Percentiles rank a stretch among this genome's conserved stretches.
Evolutionary conservation across 345 rosid species (phyloP).

Genomic region (Pistacia atlantica): DNA sequence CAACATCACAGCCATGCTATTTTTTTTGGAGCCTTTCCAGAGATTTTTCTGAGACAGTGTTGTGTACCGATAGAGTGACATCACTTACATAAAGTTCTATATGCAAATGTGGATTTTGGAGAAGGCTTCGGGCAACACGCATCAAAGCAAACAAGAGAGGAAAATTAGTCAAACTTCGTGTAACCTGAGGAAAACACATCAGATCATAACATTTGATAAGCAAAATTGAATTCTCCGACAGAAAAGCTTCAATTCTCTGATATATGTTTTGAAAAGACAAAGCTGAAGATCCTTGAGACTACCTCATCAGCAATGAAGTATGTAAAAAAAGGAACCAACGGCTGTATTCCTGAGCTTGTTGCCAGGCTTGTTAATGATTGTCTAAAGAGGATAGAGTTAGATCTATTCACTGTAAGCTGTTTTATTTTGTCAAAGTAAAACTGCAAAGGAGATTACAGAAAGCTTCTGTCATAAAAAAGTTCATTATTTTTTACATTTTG

Average conservation of each 20-base stretch:
- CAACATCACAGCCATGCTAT: neutral
- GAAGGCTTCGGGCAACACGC: constrained; percentile 73
- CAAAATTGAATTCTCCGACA: constrained; percentile 1
- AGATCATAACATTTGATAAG: constrained; percentile 6
- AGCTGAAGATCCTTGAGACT: neutral
- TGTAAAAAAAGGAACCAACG: constrained; percentile 69
- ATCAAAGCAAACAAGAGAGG: constrained; percentile 60
- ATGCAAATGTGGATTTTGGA: constrained; percentile 77
- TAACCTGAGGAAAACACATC: constrained; percentile 50
- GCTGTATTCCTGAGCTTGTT: constrained; percentile 77
- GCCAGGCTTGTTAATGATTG: constrained; percentile 72
- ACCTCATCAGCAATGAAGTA: constrained; percentile 82
- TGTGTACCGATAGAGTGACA: constrained; percentile 2
- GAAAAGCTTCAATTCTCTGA: constrained; percentile 2
- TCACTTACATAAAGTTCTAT: constrained; percentile 85
- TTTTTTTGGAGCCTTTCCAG: neutral
- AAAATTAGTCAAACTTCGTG: constrained; percentile 56
- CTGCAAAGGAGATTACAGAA: constrained; percentile 38
- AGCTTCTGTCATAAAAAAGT: neutral
- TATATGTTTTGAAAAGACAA: neutral
- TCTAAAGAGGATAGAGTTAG: constrained; percentile 55
- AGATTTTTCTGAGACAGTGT: neutral
- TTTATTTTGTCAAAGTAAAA: constrained; percentile 67
- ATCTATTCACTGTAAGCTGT: constrained; percentile 49
- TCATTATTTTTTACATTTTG: neutral